Percentiles rank a stretch among this genome's conserved stretches.
phyloP scores from a whole-genome alignment of 169 alveolate genomes.

The Babesia ovata region DNA sequence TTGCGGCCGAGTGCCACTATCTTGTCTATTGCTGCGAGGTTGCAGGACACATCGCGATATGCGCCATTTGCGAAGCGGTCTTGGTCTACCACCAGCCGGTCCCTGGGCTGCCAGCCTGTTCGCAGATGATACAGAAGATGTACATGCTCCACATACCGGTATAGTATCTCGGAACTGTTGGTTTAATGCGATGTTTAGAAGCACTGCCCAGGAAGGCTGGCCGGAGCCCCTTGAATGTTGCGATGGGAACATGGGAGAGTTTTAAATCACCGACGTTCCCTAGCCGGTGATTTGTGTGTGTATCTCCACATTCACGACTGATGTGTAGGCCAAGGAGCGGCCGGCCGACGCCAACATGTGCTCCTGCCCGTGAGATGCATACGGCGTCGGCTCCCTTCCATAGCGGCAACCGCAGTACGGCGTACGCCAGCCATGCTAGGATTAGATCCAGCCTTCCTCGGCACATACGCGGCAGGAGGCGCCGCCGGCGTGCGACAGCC shows the following conservation, averaged over 20 bases:
- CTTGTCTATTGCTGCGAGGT: constrained; percentile 4
- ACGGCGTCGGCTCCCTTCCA: background rate
- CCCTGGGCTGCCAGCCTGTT: too few species aligned
- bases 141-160: too few species aligned
- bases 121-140: too few species aligned
- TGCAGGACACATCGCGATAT: constrained; percentile 1
- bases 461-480: constrained; percentile 28
- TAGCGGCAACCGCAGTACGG: too few species aligned
- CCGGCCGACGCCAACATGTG: background rate
- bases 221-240: too few species aligned
- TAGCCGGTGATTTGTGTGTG: too few species aligned
- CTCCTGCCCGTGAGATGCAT: background rate
- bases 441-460: constrained; percentile 3
- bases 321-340: background rate
- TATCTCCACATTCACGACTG: background rate
- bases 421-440: background rate
- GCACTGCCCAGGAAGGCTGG: too few species aligned
- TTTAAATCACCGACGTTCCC: too few species aligned
- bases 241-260: too few species aligned
- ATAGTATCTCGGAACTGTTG: too few species aligned
- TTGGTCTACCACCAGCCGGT: too few species aligned
- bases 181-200: too few species aligned
- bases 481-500: constrained; percentile 34
- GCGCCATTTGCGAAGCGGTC: background rate
- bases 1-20: background rate